Conservation (phyloP, 2,329 filamentous ascomycete species). For the Sclerotinia minor region DNA sequence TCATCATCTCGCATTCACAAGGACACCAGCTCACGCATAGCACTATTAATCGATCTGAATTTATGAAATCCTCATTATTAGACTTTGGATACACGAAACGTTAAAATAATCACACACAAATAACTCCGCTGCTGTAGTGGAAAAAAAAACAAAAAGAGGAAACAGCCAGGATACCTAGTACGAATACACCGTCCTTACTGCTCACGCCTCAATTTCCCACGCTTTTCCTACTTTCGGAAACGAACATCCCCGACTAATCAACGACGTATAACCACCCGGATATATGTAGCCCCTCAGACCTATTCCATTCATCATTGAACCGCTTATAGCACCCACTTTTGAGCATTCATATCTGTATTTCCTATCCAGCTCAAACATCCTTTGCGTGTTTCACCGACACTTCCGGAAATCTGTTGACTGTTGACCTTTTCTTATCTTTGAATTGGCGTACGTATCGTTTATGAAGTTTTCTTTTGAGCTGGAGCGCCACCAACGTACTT, state of each 20-base stretch:
- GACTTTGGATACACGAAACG: slow-evolving; percentile 10
- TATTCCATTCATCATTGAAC: neutral
- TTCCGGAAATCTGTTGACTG: slow-evolving; percentile 8
- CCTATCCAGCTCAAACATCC: neutral
- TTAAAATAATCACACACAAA: slow-evolving; percentile 11
- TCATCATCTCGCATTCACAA: neutral
- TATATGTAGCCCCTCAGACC: neutral
- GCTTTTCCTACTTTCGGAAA: neutral
- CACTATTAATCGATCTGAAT: neutral
- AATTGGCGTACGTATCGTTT: slow-evolving; percentile 26
- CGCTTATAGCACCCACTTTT: neutral
- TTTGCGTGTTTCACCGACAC: slow-evolving; percentile 19
- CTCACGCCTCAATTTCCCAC: neutral
- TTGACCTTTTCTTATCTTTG: neutral
- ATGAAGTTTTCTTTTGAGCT: slow-evolving; percentile 58
- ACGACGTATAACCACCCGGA: slow-evolving; percentile 11
- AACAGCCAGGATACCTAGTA: slow-evolving; percentile 7
- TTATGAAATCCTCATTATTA: slow-evolving; percentile 11
- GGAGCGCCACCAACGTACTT: slow-evolving; percentile 65
- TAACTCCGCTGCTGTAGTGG: slow-evolving; percentile 4
- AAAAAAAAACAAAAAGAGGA: neutral
- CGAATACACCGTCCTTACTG: slow-evolving; percentile 16
- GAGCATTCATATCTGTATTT: slow-evolving; percentile 1
- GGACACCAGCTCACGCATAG: neutral
- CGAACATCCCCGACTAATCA: slow-evolving; percentile 4